Evolutionary conservation across 2,329 filamentous ascomycete species (phyloP), one percentile per base, ranked within the genome.

Genomic region (Xylariaceae sp.): DNA sequence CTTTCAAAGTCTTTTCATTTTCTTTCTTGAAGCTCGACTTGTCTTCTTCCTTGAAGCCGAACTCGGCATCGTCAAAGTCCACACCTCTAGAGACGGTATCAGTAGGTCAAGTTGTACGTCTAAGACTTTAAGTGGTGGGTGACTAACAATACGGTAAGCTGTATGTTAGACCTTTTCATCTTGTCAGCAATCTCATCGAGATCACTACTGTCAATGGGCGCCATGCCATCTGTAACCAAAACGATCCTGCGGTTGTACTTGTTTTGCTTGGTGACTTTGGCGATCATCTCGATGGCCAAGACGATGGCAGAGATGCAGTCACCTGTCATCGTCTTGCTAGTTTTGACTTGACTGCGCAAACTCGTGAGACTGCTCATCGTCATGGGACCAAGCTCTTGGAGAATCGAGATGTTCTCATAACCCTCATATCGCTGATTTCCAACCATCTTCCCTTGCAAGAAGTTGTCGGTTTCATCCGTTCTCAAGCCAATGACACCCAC

Each of bases 21-120:
- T 81, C 75, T n/a, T 75, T 86, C 80, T 97, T 97, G 55, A 74
- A 72, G 0, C 72, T 65, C 15, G 87, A 77, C 72, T 99, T 99
- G 64, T 89, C 84, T 72, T 97, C 92, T 75, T 97, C 93, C 73
- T 96, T 96, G 71, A 90, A 89, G 48, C 92, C 92, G 70, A 88
- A 96, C 1, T 96, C 92, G 1, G 84, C 72, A 72, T 97, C 92
- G 71, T 99, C 92, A 73, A 99, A 97, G 72, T 99, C 94, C 15
- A 96, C 84, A 11, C 94, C 94, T 56, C 88, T 92, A 48, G 5
- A 51, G 2, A 53, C 11, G 53, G 23, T 18, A 47, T 70, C 61
- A 72, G 59, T 56, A 56, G 13, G 15, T 8, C 11, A 10, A 5
- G 2, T 18, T 23, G 15, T 3, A 3, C 23, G 23, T 30, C 23